These are phyloP conservation scores for Glycine tomentella DNA, from an alignment of 306 rosid genomes.

Conservation along the genomic window DNA sequence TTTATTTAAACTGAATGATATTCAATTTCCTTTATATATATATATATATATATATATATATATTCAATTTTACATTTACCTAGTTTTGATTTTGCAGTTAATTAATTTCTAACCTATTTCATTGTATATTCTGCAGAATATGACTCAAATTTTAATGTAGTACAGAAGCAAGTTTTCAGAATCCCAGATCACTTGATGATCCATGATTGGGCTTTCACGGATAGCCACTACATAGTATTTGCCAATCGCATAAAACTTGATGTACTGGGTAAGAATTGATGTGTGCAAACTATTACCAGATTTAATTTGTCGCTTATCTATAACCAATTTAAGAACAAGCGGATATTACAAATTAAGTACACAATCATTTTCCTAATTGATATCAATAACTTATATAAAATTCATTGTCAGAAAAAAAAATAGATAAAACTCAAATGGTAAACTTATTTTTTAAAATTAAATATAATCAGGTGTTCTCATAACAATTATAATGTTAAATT, in stretches of 20 bases:
- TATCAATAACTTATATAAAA: not conserved
- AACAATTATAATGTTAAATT: not conserved
- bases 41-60: no score
- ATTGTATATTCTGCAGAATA: constrained; percentile 55
- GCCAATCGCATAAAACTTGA: constrained; percentile 94
- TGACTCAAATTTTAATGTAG: constrained; percentile 65
- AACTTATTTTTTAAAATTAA: not conserved
- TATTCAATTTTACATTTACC: not conserved
- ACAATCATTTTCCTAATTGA: not conserved
- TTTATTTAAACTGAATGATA: not conserved
- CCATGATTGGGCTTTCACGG: constrained; percentile 97
- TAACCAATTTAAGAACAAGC: no score
- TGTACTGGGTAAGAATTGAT: constrained; percentile 55
- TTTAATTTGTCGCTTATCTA: not conserved
- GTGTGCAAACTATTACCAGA: not conserved
- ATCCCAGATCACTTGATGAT: constrained; percentile 93
- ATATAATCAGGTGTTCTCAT: not conserved
- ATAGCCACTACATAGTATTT: constrained; percentile 75
- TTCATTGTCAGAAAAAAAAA: not conserved
- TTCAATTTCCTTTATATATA: no score
- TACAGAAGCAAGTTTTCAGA: constrained; percentile 64
- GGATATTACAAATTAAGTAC: not conserved
- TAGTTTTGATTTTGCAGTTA: not conserved
- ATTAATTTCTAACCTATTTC: not conserved
- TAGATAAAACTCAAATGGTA: not conserved